A percentile compares a stretch with the other conserved stretches of the same genome.
These are phyloP conservation scores for Lepiota venenata DNA, from an alignment of 768 basidiomycete species.

Conservation along the genomic window DNA sequence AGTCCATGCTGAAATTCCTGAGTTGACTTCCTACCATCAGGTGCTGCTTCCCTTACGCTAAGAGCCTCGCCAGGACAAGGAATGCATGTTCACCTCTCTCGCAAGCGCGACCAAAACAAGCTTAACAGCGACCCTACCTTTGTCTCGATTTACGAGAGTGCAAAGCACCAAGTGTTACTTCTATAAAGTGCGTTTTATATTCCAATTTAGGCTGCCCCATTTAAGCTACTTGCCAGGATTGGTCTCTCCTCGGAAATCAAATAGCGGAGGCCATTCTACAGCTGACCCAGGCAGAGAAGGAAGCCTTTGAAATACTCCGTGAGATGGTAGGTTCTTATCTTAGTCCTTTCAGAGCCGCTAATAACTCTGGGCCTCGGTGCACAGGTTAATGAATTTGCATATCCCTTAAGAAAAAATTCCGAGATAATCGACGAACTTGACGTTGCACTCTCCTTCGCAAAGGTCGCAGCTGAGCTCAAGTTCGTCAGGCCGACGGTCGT, in stretches of 20 bases:
- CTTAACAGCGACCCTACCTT: conserved; percentile 49
- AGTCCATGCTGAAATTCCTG: background rate
- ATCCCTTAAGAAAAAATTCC: conserved; percentile 67
- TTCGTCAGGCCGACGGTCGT: conserved; percentile 70
- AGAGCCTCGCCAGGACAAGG: conserved; percentile 67
- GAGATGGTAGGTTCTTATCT: conserved; percentile 45
- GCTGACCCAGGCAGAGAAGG: conserved; percentile 59
- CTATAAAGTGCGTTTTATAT: conserved; percentile 41
- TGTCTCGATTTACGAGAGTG: conserved; percentile 55
- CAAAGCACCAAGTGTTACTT: conserved; percentile 69
- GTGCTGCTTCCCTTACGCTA: conserved; percentile 68
- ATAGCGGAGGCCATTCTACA: conserved; percentile 55
- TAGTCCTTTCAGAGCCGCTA: background rate
- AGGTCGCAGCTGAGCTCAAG: conserved; percentile 72
- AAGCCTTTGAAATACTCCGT: conserved; percentile 68
- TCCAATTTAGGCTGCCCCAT: background rate
- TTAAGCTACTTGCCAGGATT: conserved; percentile 43
- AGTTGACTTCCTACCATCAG: conserved; percentile 30
- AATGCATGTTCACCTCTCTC: conserved; percentile 70
- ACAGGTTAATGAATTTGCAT: conserved; percentile 61
- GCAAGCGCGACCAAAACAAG: conserved; percentile 56
- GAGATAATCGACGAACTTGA: conserved; percentile 86
- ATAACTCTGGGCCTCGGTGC: background rate
- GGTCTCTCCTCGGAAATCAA: conserved; percentile 70
- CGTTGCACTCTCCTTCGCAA: conserved; percentile 76